These are phyloP conservation scores for Hanseniaspora nectarophila DNA, from an alignment of 805 yeast species.

Conservation along the genomic window DNA sequence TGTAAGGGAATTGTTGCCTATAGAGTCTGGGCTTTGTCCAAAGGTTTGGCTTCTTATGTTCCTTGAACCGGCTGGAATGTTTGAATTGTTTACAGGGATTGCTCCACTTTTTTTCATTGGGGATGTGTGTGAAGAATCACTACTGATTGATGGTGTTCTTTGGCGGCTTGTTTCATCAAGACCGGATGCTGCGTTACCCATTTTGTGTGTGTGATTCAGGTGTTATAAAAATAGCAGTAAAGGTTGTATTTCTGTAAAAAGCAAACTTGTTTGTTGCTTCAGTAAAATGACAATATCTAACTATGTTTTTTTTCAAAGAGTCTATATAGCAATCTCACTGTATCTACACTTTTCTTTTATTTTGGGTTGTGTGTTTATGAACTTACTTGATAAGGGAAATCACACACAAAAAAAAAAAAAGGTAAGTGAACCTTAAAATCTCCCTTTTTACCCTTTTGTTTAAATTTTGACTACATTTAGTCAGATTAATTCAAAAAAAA, in stretches of 20 bases:
- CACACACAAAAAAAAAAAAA: too few relatives aligned
- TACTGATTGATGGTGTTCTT: not conserved
- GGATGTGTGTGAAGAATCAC: not conserved
- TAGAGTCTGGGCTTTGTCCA: not conserved
- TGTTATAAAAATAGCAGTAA: not conserved
- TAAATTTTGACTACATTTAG: too few relatives aligned
- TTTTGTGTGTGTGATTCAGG: not conserved
- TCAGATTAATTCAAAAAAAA: too few relatives aligned
- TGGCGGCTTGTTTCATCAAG: constrained; percentile 7
- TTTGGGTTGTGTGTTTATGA: too few relatives aligned
- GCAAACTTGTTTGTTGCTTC: too few relatives aligned
- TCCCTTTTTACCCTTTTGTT: too few relatives aligned
- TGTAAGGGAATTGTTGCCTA: not conserved
- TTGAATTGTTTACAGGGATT: not conserved
- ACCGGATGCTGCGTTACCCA: constrained; percentile 10
- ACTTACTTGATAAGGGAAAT: too few relatives aligned
- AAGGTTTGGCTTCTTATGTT: constrained; percentile 1
- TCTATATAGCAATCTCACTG: too few relatives aligned
- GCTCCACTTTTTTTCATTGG: not conserved
- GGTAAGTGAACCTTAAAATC: too few relatives aligned
- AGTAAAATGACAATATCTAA: too few relatives aligned
- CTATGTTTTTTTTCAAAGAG: too few relatives aligned
- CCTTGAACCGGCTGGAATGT: constrained; percentile 12
- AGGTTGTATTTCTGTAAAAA: constrained; percentile 24
- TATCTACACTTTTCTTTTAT: too few relatives aligned